phyloP scores from a whole-genome alignment of 2,329 filamentous ascomycete genomes.

The Purpureocillium lavendulum region DNA sequence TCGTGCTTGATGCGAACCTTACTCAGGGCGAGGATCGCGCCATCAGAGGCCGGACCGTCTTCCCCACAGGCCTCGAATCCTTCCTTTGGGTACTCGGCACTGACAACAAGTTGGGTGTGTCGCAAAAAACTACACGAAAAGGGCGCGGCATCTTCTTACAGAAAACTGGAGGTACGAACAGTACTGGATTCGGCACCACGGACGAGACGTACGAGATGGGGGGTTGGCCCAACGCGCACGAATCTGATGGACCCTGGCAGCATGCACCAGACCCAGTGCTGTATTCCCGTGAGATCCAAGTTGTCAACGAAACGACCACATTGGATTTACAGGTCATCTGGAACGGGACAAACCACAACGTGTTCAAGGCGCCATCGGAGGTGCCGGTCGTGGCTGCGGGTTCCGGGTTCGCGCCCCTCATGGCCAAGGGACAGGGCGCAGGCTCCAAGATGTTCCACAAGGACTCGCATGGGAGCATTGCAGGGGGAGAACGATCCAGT shows the following conservation, averaged over 20 bases:
- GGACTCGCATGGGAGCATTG: too few species aligned
- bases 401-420: too few species aligned
- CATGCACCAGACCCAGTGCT: conserved; percentile 28
- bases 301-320: conserved; percentile 44
- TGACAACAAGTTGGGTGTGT: conserved; percentile 12
- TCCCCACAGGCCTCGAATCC: conserved; percentile 53
- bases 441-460: too few species aligned
- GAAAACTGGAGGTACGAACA: conserved; percentile 32
- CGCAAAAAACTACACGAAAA: conserved; percentile 43
- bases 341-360: not conserved
- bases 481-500: too few species aligned
- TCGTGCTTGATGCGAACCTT: conserved; percentile 21
- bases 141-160: conserved; percentile 49
- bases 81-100: conserved; percentile 28
- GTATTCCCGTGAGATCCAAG: conserved; percentile 49
- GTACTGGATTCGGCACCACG: conserved; percentile 45
- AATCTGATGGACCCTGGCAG: too few species aligned
- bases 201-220: conserved; percentile 48
- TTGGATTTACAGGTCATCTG: conserved; percentile 31
- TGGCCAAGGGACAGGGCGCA: too few species aligned
- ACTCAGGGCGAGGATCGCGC: conserved; percentile 31
- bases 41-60: conserved; percentile 29
- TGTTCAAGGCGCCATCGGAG: too few species aligned
- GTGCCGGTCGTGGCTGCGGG: too few species aligned
- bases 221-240: conserved; percentile 18